Conservation (phyloP, 306 rosid genomes). For the Castanopsis chinensis region DNA sequence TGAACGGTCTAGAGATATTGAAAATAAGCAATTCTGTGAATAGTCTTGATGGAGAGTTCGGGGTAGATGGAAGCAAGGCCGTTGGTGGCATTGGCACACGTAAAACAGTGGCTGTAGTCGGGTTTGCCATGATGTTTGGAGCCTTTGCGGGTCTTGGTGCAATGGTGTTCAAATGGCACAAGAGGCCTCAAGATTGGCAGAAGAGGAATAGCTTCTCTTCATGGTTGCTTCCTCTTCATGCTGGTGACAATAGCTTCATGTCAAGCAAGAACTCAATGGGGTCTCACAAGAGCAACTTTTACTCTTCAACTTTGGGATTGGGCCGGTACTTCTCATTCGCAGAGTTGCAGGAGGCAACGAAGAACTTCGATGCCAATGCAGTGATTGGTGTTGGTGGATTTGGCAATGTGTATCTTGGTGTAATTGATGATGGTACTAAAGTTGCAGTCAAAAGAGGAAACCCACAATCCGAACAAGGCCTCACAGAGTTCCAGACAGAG, state of each 20-base stretch:
- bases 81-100: constrained; percentile 19
- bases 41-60: constrained; percentile 62
- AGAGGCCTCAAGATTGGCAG: constrained; percentile 67
- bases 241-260: constrained; percentile 52
- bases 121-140: constrained; percentile 67
- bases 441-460: constrained; percentile 65
- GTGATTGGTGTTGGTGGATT: constrained; percentile 67
- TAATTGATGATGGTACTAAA: constrained; percentile 51
- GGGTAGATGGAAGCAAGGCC: constrained; percentile 37
- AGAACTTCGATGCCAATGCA: constrained; percentile 46
- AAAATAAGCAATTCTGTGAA: constrained; percentile 52
- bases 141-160: constrained; percentile 61
- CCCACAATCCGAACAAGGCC: constrained; percentile 68
- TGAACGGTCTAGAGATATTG: constrained; percentile 58
- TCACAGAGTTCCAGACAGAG: constrained; percentile 57
- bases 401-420: constrained; percentile 55
- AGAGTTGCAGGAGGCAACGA: constrained; percentile 57
- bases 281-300: constrained; percentile 35
- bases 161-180: constrained; percentile 67
- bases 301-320: constrained; percentile 47
- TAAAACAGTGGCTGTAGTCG: constrained; percentile 48
- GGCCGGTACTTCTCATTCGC: constrained; percentile 50
- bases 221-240: constrained; percentile 60
- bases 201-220: constrained; percentile 66
- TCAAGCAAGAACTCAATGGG: constrained; percentile 45